Evolutionary conservation across 2,329 filamentous ascomycete species (phyloP).

Genomic region (Hymenoscyphus scutula): DNA sequence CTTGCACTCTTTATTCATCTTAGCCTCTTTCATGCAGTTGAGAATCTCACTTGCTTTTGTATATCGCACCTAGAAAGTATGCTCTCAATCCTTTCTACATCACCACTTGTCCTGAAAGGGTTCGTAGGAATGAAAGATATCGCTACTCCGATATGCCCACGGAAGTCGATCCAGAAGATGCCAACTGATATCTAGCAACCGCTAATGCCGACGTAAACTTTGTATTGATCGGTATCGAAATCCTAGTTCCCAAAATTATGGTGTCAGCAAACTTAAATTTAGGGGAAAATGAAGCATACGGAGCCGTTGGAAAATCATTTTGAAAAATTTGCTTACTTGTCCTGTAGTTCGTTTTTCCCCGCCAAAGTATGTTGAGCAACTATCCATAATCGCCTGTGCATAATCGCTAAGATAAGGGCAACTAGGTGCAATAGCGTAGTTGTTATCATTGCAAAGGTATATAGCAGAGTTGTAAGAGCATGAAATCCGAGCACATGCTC

Average conservation of each 20-base stretch:
- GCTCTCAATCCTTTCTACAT: not conserved
- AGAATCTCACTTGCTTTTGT: not conserved
- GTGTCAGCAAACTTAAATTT: too few relatives aligned
- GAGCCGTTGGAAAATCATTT: too few relatives aligned
- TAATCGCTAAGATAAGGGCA: not conserved
- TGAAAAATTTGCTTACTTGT: not conserved
- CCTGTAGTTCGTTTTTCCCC: not conserved
- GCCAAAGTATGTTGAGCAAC: not conserved
- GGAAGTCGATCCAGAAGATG: not conserved
- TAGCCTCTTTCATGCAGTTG: too few relatives aligned
- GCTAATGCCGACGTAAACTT: slow-evolving; percentile 1
- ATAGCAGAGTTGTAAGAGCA: slow-evolving; percentile 2
- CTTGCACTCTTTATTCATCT: not conserved
- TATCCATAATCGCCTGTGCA: not conserved
- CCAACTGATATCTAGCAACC: not conserved
- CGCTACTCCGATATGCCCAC: not conserved
- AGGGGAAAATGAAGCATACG: too few relatives aligned
- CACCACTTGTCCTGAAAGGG: not conserved
- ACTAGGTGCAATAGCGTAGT: not conserved
- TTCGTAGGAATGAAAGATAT: not conserved
- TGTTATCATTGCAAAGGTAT: slow-evolving; percentile 5
- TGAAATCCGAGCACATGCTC: not conserved
- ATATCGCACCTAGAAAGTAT: not conserved
- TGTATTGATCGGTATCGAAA: slow-evolving; percentile 4
- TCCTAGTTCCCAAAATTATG: not conserved